Conservation (phyloP, 352 stramenopile genomes). For the Phytophthora macrochlamydospora region DNA sequence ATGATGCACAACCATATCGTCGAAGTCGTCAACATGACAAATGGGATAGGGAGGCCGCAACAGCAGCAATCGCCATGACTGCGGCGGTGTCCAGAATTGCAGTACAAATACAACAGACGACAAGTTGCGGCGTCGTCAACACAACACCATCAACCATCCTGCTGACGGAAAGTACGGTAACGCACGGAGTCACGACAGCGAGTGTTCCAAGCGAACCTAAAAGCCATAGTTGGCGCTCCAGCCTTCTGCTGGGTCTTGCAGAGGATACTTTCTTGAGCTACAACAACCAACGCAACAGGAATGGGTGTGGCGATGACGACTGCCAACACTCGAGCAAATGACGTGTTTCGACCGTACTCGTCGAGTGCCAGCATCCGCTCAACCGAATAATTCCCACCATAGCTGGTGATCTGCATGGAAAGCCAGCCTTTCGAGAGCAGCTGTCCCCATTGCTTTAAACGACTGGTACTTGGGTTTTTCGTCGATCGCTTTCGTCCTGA, state of each 20-base stretch:
- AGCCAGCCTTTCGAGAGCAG: not conserved
- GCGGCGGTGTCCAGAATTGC: not conserved
- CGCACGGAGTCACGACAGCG: slow-evolving; percentile 7
- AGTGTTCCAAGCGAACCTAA: not conserved
- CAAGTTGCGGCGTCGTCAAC: not conserved
- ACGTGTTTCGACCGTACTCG: not conserved
- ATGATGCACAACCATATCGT: not conserved
- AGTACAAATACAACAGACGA: not conserved
- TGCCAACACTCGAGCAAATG: not conserved
- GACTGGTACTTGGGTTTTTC: no score
- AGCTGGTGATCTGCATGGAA: not conserved
- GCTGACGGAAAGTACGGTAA: slow-evolving; percentile 1
- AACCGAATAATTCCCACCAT: not conserved
- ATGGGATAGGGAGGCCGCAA: slow-evolving; percentile 3
- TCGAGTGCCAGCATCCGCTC: not conserved
- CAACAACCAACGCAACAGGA: not conserved
- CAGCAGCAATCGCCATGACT: not conserved
- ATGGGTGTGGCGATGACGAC: not conserved
- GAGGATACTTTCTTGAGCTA: slow-evolving; percentile 3
- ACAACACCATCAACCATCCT: slow-evolving; percentile 1
- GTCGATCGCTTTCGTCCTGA: no score
- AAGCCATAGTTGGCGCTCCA: slow-evolving; percentile 7
- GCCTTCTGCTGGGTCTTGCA: slow-evolving; percentile 3
- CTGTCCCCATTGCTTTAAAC: not conserved
- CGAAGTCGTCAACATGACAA: not conserved